Evolutionary conservation across 129 eudicot genomes (phyloP), one percentile per base, ranked within the genome.

Genomic region (Dittrichia graveolens): DNA sequence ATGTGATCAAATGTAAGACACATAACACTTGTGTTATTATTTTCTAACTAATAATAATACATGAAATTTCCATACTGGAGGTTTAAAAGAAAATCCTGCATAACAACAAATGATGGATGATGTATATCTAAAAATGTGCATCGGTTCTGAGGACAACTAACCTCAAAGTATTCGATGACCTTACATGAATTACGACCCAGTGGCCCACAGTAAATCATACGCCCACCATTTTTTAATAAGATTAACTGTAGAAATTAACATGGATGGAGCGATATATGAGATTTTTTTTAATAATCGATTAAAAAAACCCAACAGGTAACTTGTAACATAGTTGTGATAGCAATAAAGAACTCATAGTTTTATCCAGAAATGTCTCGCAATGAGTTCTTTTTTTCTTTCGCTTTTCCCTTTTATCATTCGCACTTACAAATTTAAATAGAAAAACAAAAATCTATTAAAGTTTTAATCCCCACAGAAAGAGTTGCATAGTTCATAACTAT

Each of bases 161-260:
- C 92, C 87, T 87, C 87, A 67, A 81, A 84, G 81, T 87, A 87
- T 44, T 87, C 80, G 15, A 82, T 80, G 11, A 87, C 75, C 40
- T n/a, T 80, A 46, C 64, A 62, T 14, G 94, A 87, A 53, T 82
- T 75, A 12, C 11, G 77, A 48, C 94, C 94, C 35, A 87, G 34
- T 31, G 85, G 77, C 75, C 94, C 94, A 42, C 75, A 77, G 64
- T 87, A 87, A 45, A 85, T 82, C 40, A 82, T 52, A 24, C 65
- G 75, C 52, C 94, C 94, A 13, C 94, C 90, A 52, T 18, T 65
- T 80, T 82, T 87, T 74, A 87, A 48, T 38, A 87, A 75, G 65
- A 85, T 54, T 73, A 85, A 75, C 90, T 87, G 85, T 80, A 71
- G 14, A 42, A 42, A 24, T 24, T 24, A 55, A 47, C 59, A 34